Conservation (phyloP, 106 monocot species). For the Hemerocallis citrina region DNA sequence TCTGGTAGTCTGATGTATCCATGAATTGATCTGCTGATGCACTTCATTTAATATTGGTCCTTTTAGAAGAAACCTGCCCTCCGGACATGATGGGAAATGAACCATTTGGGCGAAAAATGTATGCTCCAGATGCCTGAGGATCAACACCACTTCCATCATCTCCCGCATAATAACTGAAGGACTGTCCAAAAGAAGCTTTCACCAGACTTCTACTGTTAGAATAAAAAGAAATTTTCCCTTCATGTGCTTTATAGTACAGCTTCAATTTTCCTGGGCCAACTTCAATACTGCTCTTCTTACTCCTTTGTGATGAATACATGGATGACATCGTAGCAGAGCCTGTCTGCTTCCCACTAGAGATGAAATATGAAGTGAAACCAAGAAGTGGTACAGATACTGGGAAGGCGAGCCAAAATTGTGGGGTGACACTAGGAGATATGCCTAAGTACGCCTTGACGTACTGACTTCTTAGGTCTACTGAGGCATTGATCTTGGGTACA, state of each 20-base stretch:
- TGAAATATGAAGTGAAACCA: constrained; percentile 80
- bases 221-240: constrained; percentile 51
- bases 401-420: constrained; percentile 90
- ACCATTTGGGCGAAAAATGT: too few relatives aligned
- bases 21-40: too few relatives aligned
- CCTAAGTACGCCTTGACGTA: constrained; percentile 75
- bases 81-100: too few relatives aligned
- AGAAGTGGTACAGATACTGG: constrained; percentile 81
- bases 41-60: too few relatives aligned
- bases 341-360: constrained; percentile 42
- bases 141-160: constrained; percentile 50
- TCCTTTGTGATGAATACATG: constrained; percentile 18
- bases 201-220: constrained; percentile 51
- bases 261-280: constrained; percentile 74
- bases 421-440: constrained; percentile 24
- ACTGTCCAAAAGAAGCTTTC: constrained; percentile 42
- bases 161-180: constrained; percentile 75
- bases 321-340: constrained; percentile 56
- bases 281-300: constrained; percentile 18
- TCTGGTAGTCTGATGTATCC: too few relatives aligned
- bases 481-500: constrained; percentile 40
- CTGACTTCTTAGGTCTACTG: constrained; percentile 29
- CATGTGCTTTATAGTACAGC: constrained; percentile 48
- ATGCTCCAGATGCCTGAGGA: constrained; percentile 85
- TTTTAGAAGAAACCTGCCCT: too few relatives aligned